Evolutionary conservation across 2,329 filamentous ascomycete genomes (phyloP).

Genomic region (Pseudogymnoascus pannorum): DNA sequence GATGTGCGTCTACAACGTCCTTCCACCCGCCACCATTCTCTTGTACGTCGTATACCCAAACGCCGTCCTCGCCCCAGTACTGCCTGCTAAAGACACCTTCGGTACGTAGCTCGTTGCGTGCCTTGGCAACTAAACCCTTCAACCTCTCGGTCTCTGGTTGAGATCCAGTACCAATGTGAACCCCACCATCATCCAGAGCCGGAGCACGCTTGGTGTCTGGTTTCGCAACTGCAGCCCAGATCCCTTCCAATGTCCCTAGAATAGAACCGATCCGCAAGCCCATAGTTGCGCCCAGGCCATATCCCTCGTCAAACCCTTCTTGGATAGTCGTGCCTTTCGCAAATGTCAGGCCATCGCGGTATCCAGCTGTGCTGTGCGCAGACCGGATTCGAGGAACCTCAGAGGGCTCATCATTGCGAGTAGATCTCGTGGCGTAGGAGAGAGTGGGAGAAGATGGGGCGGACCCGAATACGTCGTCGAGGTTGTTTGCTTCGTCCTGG

Average conservation of each 20-base stretch:
- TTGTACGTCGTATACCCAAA: conserved; percentile 58
- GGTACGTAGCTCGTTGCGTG: conserved; percentile 52
- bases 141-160: conserved; percentile 21
- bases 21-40: conserved; percentile 30
- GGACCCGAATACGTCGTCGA: conserved; percentile 30
- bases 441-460: conserved; percentile 23
- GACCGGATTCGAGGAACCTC: not conserved
- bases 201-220: conserved; percentile 12
- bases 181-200: conserved; percentile 3
- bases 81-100: conserved; percentile 54
- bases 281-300: conserved; percentile 72
- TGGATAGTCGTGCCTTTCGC: conserved; percentile 76
- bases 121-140: conserved; percentile 37
- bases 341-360: conserved; percentile 74
- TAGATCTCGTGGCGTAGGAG: not conserved
- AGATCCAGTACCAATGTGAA: not conserved
- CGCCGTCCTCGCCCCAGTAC: conserved; percentile 64
- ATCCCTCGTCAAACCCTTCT: conserved; percentile 86
- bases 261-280: conserved; percentile 68
- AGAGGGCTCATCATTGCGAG: conserved; percentile 5
- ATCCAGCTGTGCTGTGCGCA: conserved; percentile 60
- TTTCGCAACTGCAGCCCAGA: conserved; percentile 43
- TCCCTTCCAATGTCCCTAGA: conserved; percentile 69
- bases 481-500: conserved; percentile 15
- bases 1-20: conserved; percentile 61